Evolutionary conservation across 169 alveolate genomes (phyloP).

Genomic region (Plasmodium reichenowi): DNA sequence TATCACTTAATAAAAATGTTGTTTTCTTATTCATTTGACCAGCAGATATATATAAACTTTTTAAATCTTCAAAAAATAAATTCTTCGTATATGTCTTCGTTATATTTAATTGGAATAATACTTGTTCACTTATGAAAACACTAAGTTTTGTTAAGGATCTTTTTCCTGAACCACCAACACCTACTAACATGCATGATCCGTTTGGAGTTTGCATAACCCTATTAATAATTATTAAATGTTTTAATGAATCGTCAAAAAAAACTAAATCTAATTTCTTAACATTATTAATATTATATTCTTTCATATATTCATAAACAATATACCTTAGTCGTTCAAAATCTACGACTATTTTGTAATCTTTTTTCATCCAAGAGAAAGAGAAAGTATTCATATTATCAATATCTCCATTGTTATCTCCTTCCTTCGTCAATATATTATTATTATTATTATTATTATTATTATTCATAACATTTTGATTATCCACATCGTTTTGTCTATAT

Average conservation of each 20-base stretch:
- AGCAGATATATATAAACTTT: slow-evolving; percentile 90
- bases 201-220: slow-evolving; percentile 94
- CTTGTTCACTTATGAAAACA: slow-evolving; percentile 91
- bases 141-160: slow-evolving; percentile 96
- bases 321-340: slow-evolving; percentile 88
- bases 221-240: slow-evolving; percentile 94
- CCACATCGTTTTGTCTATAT: neutral
- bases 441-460: slow-evolving; percentile 11
- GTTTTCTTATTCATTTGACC: slow-evolving; percentile 92
- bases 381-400: slow-evolving; percentile 39
- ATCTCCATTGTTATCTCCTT: neutral
- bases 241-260: slow-evolving; percentile 96
- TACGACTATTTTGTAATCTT: slow-evolving; percentile 88
- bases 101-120: slow-evolving; percentile 90
- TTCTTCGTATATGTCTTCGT: slow-evolving; percentile 93
- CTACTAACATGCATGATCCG: slow-evolving; percentile 96
- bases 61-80: slow-evolving; percentile 93
- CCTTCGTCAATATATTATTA: neutral
- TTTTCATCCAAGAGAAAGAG: slow-evolving; percentile 72
- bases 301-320: slow-evolving; percentile 89
- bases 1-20: slow-evolving; percentile 96
- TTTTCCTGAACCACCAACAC: slow-evolving; percentile 99
- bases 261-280: slow-evolving; percentile 95
- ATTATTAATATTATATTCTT: slow-evolving; percentile 92
- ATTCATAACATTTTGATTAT: neutral